Percentiles rank a stretch among this genome's conserved stretches.
phyloP scores from a whole-genome alignment of 805 yeast species.

The Kuraishia floccosa region DNA sequence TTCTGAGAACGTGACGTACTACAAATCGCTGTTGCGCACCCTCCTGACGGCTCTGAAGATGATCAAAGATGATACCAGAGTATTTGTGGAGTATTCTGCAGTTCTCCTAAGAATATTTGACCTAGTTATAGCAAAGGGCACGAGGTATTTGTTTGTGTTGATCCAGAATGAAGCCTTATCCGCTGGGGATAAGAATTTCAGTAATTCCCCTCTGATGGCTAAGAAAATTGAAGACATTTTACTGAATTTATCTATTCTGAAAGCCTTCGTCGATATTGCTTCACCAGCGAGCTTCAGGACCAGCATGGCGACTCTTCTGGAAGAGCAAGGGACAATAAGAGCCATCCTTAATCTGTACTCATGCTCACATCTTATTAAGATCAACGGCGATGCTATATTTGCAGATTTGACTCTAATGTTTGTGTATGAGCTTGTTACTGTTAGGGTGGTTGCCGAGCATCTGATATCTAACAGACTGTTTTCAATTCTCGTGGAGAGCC shows the following conservation, averaged over 20 bases:
- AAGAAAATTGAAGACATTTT: conserved; percentile 55
- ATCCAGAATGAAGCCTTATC: conserved; percentile 44
- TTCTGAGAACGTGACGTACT: conserved; percentile 22
- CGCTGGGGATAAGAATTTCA: conserved; percentile 24
- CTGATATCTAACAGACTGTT: conserved; percentile 56
- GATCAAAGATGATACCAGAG: conserved; percentile 25
- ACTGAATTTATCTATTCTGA: conserved; percentile 52
- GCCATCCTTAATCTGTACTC: conserved; percentile 57
- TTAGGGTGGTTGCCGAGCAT: conserved; percentile 54
- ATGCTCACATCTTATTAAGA: conserved; percentile 47
- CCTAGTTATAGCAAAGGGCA: conserved; percentile 52
- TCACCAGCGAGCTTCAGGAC: conserved; percentile 34
- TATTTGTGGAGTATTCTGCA: conserved; percentile 35
- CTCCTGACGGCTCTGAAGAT: conserved; percentile 35
- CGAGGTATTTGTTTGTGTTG: conserved; percentile 44
- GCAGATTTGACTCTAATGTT: conserved; percentile 65
- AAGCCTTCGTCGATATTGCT: conserved; percentile 38
- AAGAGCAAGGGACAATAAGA: conserved; percentile 48
- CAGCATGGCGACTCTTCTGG: conserved; percentile 39
- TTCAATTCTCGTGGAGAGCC: conserved; percentile 59
- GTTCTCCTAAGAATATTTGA: conserved; percentile 49
- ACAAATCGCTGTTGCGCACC: conserved; percentile 53
- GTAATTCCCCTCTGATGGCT: conserved; percentile 21
- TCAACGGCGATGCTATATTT: conserved; percentile 53
- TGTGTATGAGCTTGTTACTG: conserved; percentile 54